phyloP scores from a whole-genome alignment of 345 rosid genomes.

The Litchi chinensis region DNA sequence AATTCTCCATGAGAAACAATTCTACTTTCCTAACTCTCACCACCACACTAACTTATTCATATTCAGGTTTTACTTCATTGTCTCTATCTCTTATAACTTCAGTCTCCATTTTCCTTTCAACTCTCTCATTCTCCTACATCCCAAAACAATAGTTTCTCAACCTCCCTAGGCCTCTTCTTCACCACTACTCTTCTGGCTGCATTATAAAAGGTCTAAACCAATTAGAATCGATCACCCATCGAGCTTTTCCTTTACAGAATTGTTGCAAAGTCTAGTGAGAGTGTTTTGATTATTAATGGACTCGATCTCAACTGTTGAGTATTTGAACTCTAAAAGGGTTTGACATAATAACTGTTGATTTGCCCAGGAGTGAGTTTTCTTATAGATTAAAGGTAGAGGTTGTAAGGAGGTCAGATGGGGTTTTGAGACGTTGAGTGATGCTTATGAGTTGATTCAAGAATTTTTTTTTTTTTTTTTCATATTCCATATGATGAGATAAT shows the following conservation, averaged over 20 bases:
- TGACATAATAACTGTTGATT: constrained; percentile 65
- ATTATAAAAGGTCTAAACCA: constrained; percentile 57
- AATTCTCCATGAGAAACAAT: too few species aligned
- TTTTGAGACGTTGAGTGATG: constrained; percentile 61
- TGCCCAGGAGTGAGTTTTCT: constrained; percentile 94
- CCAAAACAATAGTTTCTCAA: constrained; percentile 87
- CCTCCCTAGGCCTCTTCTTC: constrained; percentile 61
- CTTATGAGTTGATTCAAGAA: constrained; percentile 60
- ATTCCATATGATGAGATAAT: constrained; percentile 72
- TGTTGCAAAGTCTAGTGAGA: constrained; percentile 47
- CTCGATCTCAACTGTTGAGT: constrained; percentile 58
- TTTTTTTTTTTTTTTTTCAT: constrained; percentile 82
- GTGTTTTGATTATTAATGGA: constrained; percentile 68
- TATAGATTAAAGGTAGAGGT: constrained; percentile 59
- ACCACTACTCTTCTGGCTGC: constrained; percentile 9
- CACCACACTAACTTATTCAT: constrained; percentile 45
- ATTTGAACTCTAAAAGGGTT: constrained; percentile 63
- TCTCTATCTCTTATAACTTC: constrained; percentile 59
- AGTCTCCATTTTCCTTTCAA: constrained; percentile 45
- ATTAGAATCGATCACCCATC: constrained; percentile 43
- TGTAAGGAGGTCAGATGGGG: constrained; percentile 55
- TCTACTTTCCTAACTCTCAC: too few species aligned
- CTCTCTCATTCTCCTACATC: constrained; percentile 46
- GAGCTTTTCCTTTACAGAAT: constrained; percentile 68
- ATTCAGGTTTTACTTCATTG: constrained; percentile 78